Evolutionary conservation across 2,329 filamentous ascomycete species (phyloP).

Genomic region (Stagonosporopsis chrysanthemi): DNA sequence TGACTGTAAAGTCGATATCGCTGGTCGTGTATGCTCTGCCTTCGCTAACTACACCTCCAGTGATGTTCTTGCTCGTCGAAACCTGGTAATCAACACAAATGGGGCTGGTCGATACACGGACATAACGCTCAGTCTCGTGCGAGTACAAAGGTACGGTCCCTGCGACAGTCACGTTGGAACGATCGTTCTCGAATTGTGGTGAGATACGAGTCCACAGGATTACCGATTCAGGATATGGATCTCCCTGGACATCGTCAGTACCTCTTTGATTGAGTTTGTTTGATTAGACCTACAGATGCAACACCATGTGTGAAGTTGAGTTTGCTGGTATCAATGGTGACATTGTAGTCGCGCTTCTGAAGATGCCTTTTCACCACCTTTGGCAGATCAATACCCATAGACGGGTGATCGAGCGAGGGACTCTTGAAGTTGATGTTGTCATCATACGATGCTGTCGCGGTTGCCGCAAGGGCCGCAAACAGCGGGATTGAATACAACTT

Average conservation of each 20-base stretch:
- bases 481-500: conserved; percentile 6
- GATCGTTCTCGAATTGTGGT: conserved; percentile 51
- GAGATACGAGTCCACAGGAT: conserved; percentile 47
- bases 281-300: conserved; percentile 40
- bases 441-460: conserved; percentile 12
- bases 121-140: conserved; percentile 62
- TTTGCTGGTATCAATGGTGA: conserved; percentile 16
- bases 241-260: conserved; percentile 31
- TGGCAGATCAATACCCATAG: conserved; percentile 67
- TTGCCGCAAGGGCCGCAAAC: conserved; percentile 2
- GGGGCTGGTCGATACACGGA: conserved; percentile 63
- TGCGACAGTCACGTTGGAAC: conserved; percentile 60
- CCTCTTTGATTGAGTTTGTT: too few species aligned
- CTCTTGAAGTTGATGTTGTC: conserved; percentile 70
- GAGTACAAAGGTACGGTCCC: conserved; percentile 63
- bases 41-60: conserved; percentile 56
- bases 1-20: conserved; percentile 78
- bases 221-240: conserved; percentile 53
- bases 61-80: conserved; percentile 57
- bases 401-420: conserved; percentile 67
- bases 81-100: conserved; percentile 74
- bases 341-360: conserved; percentile 18
- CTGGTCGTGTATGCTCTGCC: conserved; percentile 73
- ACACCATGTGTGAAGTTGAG: conserved; percentile 56
- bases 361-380: conserved; percentile 62